Base-by-base conservation (phyloP, 495 filamentous ascomycete genomes). In the Pseudomonodictys pantanalensis region DNA sequence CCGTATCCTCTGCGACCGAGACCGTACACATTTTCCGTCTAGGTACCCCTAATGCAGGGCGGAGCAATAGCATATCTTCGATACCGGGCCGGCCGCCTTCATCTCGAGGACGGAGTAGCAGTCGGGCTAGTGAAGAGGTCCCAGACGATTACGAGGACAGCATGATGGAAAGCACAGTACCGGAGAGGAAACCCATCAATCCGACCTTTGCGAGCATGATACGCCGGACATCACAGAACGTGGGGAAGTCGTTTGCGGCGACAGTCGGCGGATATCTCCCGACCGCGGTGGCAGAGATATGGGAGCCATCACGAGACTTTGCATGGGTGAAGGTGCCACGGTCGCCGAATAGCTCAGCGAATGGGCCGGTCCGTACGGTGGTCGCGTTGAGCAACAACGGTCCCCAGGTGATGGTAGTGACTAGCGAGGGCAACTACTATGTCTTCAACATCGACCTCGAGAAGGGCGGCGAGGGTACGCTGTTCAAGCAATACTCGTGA, bases 1-100 rank as follows among this genome's bases (percentile, higher is more conserved):
- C 91, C 66, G 91, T 97, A 52, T 97, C 92, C 11, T 97, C 92
- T 9, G 90, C 90, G 1, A 92, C 91, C 0, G 95, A 98, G 67
- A 98, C 93, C 11, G 87, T 98, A n/a, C 93, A 98, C 68, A 86
- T 98, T 47, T 98, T 97, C 74, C 90, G 92, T 39, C 77, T 97
- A 41, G 78, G 77, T 15, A 68, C 76, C 7, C 75, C 76, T 18
- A 61, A 60, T 33, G 67, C 59, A n/a, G 56, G 65, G 38, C 47
- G 60, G 30, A 60, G 56, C 17, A 64, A 67, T n/a, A 74, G 76
- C 66, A 72, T 78, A 28, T 62, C 62, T 22, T 49, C 46, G 5
- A 29, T 39, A 23, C 15, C 39, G 3, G 18, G 53, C 10, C 58
- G 57, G 3, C n/a, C 56, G 4, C 58, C 67, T n/a, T 54, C 47